Percentiles rank a stretch among this genome's conserved stretches.
Conservation (phyloP, 148 eudicot species). For the Chenopodium berlandieri region DNA sequence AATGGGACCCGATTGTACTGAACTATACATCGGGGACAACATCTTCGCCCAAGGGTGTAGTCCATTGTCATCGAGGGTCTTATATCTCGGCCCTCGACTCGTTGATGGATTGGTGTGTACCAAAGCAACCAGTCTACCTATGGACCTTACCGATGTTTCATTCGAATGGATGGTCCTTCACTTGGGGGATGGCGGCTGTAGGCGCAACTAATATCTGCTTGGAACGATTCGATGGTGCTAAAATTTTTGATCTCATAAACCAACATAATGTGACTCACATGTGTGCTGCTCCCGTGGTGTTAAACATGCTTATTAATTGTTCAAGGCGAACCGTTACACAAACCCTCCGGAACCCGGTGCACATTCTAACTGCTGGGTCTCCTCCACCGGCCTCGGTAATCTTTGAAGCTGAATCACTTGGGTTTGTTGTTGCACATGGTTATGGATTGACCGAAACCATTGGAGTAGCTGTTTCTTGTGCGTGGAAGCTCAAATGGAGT, state of each 20-base stretch:
- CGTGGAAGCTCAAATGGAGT: slow-evolving; percentile 28
- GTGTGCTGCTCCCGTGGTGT: slow-evolving; percentile 29
- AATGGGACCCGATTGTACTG: slow-evolving; percentile 33
- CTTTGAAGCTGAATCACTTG: slow-evolving; percentile 13
- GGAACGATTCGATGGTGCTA: slow-evolving; percentile 5
- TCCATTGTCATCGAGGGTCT: slow-evolving; percentile 30
- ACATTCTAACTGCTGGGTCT: slow-evolving; percentile 22
- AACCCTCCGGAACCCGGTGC: slow-evolving; percentile 1
- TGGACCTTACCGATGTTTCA: slow-evolving; percentile 46
- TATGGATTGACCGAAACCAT: slow-evolving; percentile 32
- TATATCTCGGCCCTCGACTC: slow-evolving; percentile 17
- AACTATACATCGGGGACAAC: slow-evolving; percentile 43
- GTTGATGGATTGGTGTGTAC: slow-evolving; percentile 24
- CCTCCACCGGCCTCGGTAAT: slow-evolving; percentile 23
- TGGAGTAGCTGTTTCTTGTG: slow-evolving; percentile 17
- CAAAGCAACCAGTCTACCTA: slow-evolving; percentile 25
- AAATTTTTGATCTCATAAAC: slow-evolving; percentile 16
- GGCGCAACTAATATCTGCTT: slow-evolving; percentile 32
- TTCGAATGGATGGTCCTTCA: slow-evolving; percentile 33
- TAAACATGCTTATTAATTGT: slow-evolving; percentile 23
- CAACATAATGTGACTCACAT: slow-evolving; percentile 31
- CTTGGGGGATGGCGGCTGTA: slow-evolving; percentile 36
- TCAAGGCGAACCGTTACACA: not conserved
- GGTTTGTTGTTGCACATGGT: slow-evolving; percentile 23
- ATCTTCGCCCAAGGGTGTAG: slow-evolving; percentile 34